Percentiles rank a stretch among this genome's conserved stretches.
phyloP scores from a whole-genome alignment of 805 yeast genomes.

The Saccharomyces paradoxus region DNA sequence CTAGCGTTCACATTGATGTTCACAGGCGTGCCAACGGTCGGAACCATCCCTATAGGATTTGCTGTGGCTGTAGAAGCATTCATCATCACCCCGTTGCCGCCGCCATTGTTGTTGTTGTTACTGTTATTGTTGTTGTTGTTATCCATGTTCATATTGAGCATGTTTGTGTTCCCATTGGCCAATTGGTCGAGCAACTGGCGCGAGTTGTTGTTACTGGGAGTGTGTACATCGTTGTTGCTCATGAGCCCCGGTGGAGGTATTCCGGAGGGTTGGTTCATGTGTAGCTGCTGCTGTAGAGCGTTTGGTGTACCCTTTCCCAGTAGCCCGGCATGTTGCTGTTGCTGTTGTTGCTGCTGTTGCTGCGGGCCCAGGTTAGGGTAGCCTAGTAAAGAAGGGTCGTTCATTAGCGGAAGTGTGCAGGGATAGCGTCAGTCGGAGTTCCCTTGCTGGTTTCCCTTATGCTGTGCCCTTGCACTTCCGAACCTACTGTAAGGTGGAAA shows the following conservation, averaged over 20 bases:
- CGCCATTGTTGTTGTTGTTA: constrained; percentile 1
- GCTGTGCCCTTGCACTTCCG: not conserved
- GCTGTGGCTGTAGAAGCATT: not conserved
- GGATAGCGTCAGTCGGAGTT: not conserved
- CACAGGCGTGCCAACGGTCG: not conserved
- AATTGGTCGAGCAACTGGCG: constrained; percentile 20
- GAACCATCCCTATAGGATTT: not conserved
- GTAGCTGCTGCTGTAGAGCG: constrained; percentile 8
- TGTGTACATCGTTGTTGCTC: constrained; percentile 27
- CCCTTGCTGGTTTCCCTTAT: not conserved
- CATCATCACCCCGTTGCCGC: constrained; percentile 1
- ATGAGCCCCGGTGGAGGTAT: constrained; percentile 24
- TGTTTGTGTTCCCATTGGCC: constrained; percentile 3
- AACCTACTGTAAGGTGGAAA: not conserved
- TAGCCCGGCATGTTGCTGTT: constrained; percentile 7
- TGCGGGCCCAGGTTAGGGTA: constrained; percentile 17
- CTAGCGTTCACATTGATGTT: constrained; percentile 17
- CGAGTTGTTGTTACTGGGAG: constrained; percentile 32
- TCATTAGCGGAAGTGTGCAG: constrained; percentile 9
- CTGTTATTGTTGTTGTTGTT: constrained; percentile 2
- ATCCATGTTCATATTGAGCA: constrained; percentile 8
- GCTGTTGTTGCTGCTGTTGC: constrained; percentile 5
- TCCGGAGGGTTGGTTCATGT: constrained; percentile 2
- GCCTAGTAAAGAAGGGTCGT: constrained; percentile 23
- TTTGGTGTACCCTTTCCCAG: constrained; percentile 9